Percentiles rank a stretch among this genome's conserved stretches.
These are phyloP conservation scores for Nothophaeocryptopus gaeumannii DNA, from an alignment of 2,329 filamentous ascomycete genomes.

Conservation along the genomic window DNA sequence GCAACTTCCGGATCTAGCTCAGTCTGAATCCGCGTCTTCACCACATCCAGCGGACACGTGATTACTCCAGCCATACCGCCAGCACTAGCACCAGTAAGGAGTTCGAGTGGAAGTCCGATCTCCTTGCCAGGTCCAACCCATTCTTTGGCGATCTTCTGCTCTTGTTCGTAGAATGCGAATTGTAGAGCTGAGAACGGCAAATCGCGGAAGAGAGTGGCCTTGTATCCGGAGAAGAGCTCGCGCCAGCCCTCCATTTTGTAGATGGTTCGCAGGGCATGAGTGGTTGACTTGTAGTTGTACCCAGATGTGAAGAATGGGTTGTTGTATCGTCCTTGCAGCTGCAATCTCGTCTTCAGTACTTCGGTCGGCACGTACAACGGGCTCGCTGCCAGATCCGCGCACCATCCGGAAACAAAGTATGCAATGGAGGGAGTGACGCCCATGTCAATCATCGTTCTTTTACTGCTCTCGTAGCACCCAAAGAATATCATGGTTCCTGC, in stretches of 20 bases:
- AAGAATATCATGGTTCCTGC: slow-evolving; percentile 94
- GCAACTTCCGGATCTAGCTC: slow-evolving; percentile 64
- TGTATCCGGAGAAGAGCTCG: slow-evolving; percentile 94
- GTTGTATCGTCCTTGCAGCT: slow-evolving; percentile 91
- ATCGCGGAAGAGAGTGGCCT: slow-evolving; percentile 90
- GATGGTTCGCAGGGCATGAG: slow-evolving; percentile 83
- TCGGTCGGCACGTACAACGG: slow-evolving; percentile 95
- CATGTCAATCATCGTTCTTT: slow-evolving; percentile 79
- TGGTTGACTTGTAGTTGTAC: slow-evolving; percentile 88
- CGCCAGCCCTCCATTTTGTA: slow-evolving; percentile 74
- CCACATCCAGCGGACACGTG: slow-evolving; percentile 93
- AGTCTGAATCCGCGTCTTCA: slow-evolving; percentile 94
- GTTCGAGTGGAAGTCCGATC: slow-evolving; percentile 80
- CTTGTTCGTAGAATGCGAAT: slow-evolving; percentile 98
- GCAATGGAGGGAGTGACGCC: slow-evolving; percentile 79
- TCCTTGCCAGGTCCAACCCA: slow-evolving; percentile 72
- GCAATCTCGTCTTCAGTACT: slow-evolving; percentile 93
- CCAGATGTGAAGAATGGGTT: slow-evolving; percentile 91
- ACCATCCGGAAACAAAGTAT: slow-evolving; percentile 84
- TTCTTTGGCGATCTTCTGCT: slow-evolving; percentile 73
- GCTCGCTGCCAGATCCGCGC: slow-evolving; percentile 88
- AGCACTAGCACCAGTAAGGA: slow-evolving; percentile 82
- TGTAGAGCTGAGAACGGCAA: slow-evolving; percentile 94
- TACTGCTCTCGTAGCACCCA: slow-evolving; percentile 93
- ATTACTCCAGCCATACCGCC: slow-evolving; percentile 91